Evolutionary conservation across 306 rosid species (phyloP).

Genomic region (Geum urbanum): DNA sequence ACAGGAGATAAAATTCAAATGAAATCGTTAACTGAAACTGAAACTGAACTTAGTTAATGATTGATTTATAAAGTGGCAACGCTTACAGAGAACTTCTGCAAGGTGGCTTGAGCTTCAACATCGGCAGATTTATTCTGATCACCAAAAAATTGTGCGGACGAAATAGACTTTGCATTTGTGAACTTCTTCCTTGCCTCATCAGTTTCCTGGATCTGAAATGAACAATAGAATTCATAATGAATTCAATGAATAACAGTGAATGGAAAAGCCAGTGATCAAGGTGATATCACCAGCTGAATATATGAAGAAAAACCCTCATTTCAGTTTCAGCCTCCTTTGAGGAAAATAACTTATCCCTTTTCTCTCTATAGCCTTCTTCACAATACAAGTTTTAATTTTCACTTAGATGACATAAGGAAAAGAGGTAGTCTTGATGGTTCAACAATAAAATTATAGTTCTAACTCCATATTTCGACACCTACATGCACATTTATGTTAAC

Average conservation of each 20-base stretch:
- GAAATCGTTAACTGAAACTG: not conserved
- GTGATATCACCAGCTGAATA: not conserved
- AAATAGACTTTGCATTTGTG: conserved; percentile 87
- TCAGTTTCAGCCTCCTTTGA: not conserved
- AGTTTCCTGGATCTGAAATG: conserved; percentile 56
- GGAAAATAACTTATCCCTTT: no score
- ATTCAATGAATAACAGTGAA: not conserved
- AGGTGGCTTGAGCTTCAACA: conserved; percentile 53
- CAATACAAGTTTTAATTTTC: not conserved
- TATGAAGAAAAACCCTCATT: not conserved
- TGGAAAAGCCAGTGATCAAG: not conserved
- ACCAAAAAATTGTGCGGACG: conserved; percentile 88
- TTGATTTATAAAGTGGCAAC: not conserved
- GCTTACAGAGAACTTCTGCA: conserved; percentile 83
- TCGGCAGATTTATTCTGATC: conserved; percentile 66
- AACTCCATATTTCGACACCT: not conserved
- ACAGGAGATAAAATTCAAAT: not conserved
- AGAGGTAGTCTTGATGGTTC: not conserved
- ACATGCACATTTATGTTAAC: not conserved
- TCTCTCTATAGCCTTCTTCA: no score
- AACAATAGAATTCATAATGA: not conserved
- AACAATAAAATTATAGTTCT: not conserved
- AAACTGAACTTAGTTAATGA: not conserved
- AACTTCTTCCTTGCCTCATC: conserved; percentile 93
- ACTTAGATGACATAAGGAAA: not conserved